These are phyloP conservation scores for Cordyceps javanica DNA, from an alignment of 2,329 filamentous ascomycete species.

Conservation along the genomic window DNA sequence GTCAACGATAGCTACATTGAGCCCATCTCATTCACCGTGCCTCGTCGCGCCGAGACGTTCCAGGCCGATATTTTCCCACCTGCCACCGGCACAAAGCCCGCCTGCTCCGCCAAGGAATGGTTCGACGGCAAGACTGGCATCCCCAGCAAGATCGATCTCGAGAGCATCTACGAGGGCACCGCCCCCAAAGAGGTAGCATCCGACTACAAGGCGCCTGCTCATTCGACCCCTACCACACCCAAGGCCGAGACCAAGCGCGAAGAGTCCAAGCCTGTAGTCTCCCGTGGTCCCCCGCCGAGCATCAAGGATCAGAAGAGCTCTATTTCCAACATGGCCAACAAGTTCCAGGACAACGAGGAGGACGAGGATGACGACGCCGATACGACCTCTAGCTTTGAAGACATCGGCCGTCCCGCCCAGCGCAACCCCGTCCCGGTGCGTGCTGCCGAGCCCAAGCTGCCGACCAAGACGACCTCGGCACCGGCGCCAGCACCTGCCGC, in stretches of 20 bases:
- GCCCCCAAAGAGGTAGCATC: conserved; percentile 70
- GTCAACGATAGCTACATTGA: conserved; percentile 93
- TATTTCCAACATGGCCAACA: conserved; percentile 77
- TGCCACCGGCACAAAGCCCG: conserved; percentile 71
- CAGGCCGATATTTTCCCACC: conserved; percentile 97
- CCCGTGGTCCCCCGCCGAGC: conserved; percentile 52
- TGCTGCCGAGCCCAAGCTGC: conserved; percentile 33
- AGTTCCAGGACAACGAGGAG: conserved; percentile 69
- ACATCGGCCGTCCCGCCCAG: conserved; percentile 69
- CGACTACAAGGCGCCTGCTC: conserved; percentile 55
- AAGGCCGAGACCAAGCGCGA: conserved; percentile 38
- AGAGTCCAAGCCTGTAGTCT: conserved; percentile 44
- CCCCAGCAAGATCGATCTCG: conserved; percentile 88
- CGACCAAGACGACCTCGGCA: conserved; percentile 16
- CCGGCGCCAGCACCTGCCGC: conserved; percentile 17
- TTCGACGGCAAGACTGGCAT: conserved; percentile 75
- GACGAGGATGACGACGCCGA: conserved; percentile 53
- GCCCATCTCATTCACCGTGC: conserved; percentile 95
- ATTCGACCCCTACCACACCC: conserved; percentile 37
- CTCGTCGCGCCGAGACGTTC: conserved; percentile 87
- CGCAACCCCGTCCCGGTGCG: conserved; percentile 40
- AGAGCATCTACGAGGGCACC: conserved; percentile 81
- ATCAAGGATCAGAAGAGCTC: conserved; percentile 83
- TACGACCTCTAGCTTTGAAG: conserved; percentile 79
- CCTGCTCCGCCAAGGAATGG: conserved; percentile 77